Percentiles rank a stretch among this genome's conserved stretches.
Evolutionary conservation across 768 basidiomycete genomes (phyloP).

Genomic region (Russula virescens): DNA sequence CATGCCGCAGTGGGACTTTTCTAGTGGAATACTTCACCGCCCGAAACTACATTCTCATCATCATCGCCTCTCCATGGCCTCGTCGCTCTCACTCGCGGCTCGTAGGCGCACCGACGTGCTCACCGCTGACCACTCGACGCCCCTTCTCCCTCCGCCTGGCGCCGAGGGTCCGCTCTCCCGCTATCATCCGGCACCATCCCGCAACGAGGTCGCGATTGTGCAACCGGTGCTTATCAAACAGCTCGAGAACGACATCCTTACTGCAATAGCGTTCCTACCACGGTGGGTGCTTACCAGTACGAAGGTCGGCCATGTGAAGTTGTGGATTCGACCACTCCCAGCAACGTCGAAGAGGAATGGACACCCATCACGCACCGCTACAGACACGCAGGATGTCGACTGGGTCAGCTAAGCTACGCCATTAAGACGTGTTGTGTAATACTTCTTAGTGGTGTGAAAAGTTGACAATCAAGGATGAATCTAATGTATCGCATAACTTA

Average conservation of each 20-base stretch:
- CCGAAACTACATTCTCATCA: constrained; percentile 70
- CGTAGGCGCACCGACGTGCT: constrained; percentile 39
- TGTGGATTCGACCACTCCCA: constrained; percentile 76
- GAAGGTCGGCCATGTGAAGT: constrained; percentile 68
- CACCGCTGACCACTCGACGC: constrained; percentile 45
- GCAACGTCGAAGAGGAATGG: constrained; percentile 25
- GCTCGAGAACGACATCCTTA: constrained; percentile 74
- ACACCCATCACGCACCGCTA: constrained; percentile 9
- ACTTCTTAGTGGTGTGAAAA: neutral
- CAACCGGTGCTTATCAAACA: constrained; percentile 89
- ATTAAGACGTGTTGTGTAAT: neutral
- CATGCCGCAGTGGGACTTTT: constrained; percentile 83
- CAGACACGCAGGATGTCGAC: constrained; percentile 14
- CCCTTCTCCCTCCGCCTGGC: constrained; percentile 46
- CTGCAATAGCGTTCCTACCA: constrained; percentile 70
- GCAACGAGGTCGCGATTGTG: constrained; percentile 84
- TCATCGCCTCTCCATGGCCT: constrained; percentile 72
- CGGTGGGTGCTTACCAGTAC: constrained; percentile 74
- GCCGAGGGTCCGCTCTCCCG: constrained; percentile 43
- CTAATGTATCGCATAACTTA: constrained; percentile 18
- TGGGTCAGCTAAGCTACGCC: constrained; percentile 11
- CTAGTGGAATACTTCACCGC: constrained; percentile 82
- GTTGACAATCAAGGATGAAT: neutral
- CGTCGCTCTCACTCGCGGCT: constrained; percentile 66
- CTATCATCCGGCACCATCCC: constrained; percentile 85